Conservation (phyloP, 176 grass and related monocot genomes). For the Oryza brachyantha region DNA sequence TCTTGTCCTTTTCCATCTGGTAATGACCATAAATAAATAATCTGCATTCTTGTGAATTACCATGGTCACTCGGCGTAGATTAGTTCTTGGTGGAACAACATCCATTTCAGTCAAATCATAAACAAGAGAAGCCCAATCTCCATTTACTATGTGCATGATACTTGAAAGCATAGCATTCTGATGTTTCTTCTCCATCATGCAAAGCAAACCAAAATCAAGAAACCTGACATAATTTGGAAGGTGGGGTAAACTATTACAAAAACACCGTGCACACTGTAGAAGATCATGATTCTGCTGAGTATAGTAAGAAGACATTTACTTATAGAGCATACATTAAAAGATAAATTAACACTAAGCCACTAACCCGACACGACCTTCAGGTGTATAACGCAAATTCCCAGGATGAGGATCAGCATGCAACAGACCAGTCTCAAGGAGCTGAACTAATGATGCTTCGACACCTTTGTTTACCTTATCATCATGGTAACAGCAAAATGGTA, state of each 20-base stretch:
- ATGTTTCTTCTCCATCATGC: slow-evolving; percentile 92
- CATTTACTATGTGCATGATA: slow-evolving; percentile 88
- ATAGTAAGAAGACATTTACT: slow-evolving; percentile 6
- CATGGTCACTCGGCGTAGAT: slow-evolving; percentile 79
- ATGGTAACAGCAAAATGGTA: slow-evolving; percentile 23
- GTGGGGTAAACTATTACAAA: neutral
- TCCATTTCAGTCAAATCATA: slow-evolving; percentile 92
- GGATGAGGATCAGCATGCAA: slow-evolving; percentile 96
- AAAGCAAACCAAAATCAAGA: slow-evolving; percentile 98
- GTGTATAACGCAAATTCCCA: slow-evolving; percentile 85
- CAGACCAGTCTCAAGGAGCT: slow-evolving; percentile 95
- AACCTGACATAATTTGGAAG: slow-evolving; percentile 55
- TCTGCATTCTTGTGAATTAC: slow-evolving; percentile 40
- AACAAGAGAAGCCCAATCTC: slow-evolving; percentile 87
- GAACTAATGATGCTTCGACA: slow-evolving; percentile 72
- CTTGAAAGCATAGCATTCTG: slow-evolving; percentile 85
- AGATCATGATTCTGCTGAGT: neutral
- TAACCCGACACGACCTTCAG: slow-evolving; percentile 85
- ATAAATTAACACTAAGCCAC: slow-evolving; percentile 49
- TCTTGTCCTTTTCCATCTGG: neutral
- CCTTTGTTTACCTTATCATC: slow-evolving; percentile 88
- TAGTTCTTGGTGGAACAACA: slow-evolving; percentile 76
- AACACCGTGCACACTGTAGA: neutral
- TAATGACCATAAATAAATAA: neutral
- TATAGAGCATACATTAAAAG: slow-evolving; percentile 10